Evolutionary conservation across 495 filamentous ascomycete genomes (phyloP).

Genomic region (Astrothelium macrocarpum): DNA sequence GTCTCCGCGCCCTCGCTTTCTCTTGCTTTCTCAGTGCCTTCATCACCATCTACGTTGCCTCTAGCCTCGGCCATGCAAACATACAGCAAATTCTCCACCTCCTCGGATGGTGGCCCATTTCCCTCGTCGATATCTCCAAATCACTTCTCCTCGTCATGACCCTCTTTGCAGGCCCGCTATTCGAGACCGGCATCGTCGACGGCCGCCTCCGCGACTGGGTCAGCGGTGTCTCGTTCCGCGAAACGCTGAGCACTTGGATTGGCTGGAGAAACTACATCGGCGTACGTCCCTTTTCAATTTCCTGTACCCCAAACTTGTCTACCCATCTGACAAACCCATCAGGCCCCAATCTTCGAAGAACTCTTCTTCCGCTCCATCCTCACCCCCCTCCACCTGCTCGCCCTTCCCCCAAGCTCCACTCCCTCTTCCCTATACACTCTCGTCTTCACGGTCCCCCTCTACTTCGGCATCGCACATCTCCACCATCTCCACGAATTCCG

Average conservation of each 20-base stretch:
- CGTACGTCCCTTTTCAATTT: slow-evolving; percentile 33
- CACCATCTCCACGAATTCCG: slow-evolving; percentile 93
- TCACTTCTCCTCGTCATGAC: slow-evolving; percentile 59
- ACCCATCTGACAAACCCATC: background rate
- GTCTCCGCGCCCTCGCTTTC: slow-evolving; percentile 66
- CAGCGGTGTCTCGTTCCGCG: slow-evolving; percentile 19
- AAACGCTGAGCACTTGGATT: slow-evolving; percentile 37
- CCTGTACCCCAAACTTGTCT: background rate
- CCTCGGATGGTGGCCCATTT: slow-evolving; percentile 68
- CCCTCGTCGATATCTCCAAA: slow-evolving; percentile 48
- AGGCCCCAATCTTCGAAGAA: slow-evolving; percentile 90
- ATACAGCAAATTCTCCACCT: slow-evolving; percentile 47
- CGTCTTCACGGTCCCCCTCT: slow-evolving; percentile 71
- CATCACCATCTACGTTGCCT: slow-evolving; percentile 53
- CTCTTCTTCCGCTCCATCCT: slow-evolving; percentile 81
- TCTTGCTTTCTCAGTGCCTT: slow-evolving; percentile 54
- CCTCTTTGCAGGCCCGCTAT: slow-evolving; percentile 79
- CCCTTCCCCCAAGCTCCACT: slow-evolving; percentile 30
- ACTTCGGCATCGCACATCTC: slow-evolving; percentile 90
- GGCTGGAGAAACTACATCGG: slow-evolving; percentile 51
- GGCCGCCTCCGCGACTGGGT: slow-evolving; percentile 60
- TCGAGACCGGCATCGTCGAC: slow-evolving; percentile 62
- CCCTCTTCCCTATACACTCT: slow-evolving; percentile 25
- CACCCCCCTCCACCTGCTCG: slow-evolving; percentile 71
- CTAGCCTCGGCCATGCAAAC: slow-evolving; percentile 37